phyloP scores from a whole-genome alignment of 2,329 filamentous ascomycete species.

The Penicillium paneum region DNA sequence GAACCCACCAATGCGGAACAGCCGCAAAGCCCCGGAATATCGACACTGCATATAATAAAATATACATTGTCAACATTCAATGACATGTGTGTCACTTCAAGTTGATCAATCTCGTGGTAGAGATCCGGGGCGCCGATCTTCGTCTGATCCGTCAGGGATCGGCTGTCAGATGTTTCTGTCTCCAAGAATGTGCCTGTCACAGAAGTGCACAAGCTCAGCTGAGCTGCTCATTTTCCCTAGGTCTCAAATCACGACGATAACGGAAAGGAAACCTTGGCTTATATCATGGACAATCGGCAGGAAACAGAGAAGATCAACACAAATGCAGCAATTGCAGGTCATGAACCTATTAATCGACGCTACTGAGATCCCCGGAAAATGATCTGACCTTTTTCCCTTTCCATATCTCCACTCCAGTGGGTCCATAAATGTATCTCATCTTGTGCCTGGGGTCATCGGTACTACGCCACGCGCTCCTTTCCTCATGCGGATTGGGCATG shows the following conservation, averaged over 20 bases:
- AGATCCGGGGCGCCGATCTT: slow-evolving; percentile 14
- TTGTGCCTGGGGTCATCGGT: not conserved
- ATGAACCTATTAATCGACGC: not conserved
- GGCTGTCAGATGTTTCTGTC: slow-evolving; percentile 14
- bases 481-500: slow-evolving; percentile 18
- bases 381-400: not conserved
- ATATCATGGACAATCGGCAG: not conserved
- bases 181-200: slow-evolving; percentile 16
- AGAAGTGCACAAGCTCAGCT: slow-evolving; percentile 9
- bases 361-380: not conserved
- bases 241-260: slow-evolving; percentile 1
- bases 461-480: slow-evolving; percentile 12
- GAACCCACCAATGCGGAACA: not conserved
- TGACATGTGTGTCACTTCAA: not conserved
- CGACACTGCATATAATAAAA: not conserved
- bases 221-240: not conserved
- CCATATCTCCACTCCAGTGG: slow-evolving; percentile 2
- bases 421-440: slow-evolving; percentile 1
- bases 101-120: slow-evolving; percentile 2
- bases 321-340: not conserved
- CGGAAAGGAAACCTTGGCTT: not conserved
- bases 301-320: slow-evolving; percentile 13
- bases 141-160: slow-evolving; percentile 15
- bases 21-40: not conserved
- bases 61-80: not conserved